Conservation (phyloP, 257 asterid genomes). For the Solanum sejunctum region DNA sequence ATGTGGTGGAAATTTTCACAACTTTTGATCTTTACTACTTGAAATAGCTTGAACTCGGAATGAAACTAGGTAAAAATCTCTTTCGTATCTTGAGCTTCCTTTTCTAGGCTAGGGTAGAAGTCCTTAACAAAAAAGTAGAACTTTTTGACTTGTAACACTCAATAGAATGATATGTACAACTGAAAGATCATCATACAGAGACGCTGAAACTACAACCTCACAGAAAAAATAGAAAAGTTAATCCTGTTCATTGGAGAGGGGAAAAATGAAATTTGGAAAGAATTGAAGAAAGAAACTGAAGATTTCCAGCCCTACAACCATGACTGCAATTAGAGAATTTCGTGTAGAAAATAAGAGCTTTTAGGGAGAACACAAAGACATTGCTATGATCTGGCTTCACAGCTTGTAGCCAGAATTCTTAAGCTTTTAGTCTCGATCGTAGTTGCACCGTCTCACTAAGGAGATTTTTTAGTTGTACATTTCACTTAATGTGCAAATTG, state of each 20-base stretch:
- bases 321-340: background rate
- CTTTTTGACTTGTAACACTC: background rate
- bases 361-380: background rate
- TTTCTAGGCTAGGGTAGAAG: background rate
- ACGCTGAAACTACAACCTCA: background rate
- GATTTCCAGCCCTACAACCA: background rate
- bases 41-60: background rate
- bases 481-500: background rate
- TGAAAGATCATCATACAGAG: background rate
- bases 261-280: background rate
- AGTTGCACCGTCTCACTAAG: background rate
- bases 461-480: background rate
- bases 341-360: background rate
- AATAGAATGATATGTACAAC: background rate
- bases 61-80: background rate
- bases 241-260: background rate
- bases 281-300: background rate
- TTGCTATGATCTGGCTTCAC: background rate
- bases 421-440: background rate
- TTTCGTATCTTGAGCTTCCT: background rate
- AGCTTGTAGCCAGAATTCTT: background rate
- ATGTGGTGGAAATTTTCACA: background rate
- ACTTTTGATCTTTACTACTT: background rate
- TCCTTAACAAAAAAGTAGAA: background rate
- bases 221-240: background rate